Evolutionary conservation across 2,329 filamentous ascomycete species (phyloP).

Genomic region (Thermochaetoides dissita): DNA sequence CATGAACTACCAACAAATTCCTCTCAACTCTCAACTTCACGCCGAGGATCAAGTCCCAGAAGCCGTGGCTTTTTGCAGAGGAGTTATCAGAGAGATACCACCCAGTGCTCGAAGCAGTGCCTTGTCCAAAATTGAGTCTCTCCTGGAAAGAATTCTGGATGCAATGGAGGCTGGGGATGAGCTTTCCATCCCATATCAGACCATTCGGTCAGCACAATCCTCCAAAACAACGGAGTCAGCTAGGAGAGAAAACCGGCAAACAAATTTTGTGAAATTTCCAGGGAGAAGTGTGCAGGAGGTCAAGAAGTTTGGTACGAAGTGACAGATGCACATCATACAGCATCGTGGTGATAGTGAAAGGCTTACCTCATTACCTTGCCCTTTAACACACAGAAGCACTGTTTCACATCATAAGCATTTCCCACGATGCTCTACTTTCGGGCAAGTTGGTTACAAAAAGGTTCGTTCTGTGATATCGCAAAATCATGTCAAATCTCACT

Average conservation of each 20-base stretch:
- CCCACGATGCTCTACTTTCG: slow-evolving; percentile 43
- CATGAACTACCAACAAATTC: too few relatives aligned
- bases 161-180: slow-evolving; percentile 8
- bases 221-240: too few relatives aligned
- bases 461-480: slow-evolving; percentile 21
- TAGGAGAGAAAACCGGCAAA: too few relatives aligned
- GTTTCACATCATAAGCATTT: slow-evolving; percentile 43
- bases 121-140: slow-evolving; percentile 8
- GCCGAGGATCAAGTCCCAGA: too few relatives aligned
- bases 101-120: background rate
- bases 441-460: slow-evolving; percentile 47
- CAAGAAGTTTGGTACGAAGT: slow-evolving; percentile 35
- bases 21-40: too few relatives aligned
- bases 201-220: background rate
- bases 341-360: background rate
- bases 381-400: slow-evolving; percentile 32
- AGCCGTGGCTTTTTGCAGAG: background rate
- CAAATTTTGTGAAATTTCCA: slow-evolving; percentile 27
- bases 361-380: background rate
- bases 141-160: slow-evolving; percentile 13
- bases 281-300: slow-evolving; percentile 33
- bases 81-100: background rate
- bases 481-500: slow-evolving; percentile 1
- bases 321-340: background rate
- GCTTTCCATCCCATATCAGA: slow-evolving; percentile 12